These are phyloP conservation scores for Rhizophora apiculata DNA, from an alignment of 345 rosid genomes.

Conservation along the genomic window DNA sequence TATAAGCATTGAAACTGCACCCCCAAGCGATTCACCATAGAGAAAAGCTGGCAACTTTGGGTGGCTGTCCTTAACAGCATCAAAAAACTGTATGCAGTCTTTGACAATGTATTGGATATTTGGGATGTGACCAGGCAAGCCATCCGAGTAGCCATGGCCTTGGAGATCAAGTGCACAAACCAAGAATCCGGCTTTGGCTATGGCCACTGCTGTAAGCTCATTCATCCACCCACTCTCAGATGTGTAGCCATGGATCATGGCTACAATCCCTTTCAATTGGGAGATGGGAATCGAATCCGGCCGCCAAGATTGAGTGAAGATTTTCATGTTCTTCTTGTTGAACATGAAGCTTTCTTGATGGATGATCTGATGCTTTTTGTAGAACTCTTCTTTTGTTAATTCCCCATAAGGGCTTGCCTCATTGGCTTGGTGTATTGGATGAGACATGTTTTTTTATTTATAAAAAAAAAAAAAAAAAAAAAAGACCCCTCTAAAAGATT, in stretches of 20 bases:
- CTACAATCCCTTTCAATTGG: slow-evolving; percentile 23
- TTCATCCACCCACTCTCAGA: slow-evolving; percentile 34
- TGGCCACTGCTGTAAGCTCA: slow-evolving; percentile 30
- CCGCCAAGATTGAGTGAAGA: slow-evolving; percentile 33
- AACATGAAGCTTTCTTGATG: slow-evolving; percentile 24
- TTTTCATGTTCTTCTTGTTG: slow-evolving; percentile 23
- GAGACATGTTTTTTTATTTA: slow-evolving; percentile 16
- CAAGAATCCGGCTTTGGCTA: slow-evolving; percentile 27
- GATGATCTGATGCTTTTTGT: slow-evolving; percentile 23
- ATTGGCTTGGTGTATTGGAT: slow-evolving; percentile 29
- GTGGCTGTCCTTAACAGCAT: slow-evolving; percentile 9
- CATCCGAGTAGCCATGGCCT: slow-evolving; percentile 35
- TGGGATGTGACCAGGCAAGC: slow-evolving; percentile 27
- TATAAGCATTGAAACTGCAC: slow-evolving; percentile 26
- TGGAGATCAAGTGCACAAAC: slow-evolving; percentile 33
- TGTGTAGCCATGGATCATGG: slow-evolving; percentile 36
- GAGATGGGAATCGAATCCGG: background rate
- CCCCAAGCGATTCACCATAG: slow-evolving; percentile 37
- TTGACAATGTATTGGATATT: slow-evolving; percentile 11
- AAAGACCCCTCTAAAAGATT: too few relatives aligned
- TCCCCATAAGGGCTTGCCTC: slow-evolving; percentile 30
- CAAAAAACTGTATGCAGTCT: slow-evolving; percentile 25
- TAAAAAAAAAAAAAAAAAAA: too few relatives aligned
- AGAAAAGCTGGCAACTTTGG: slow-evolving; percentile 32
- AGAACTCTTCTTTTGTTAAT: slow-evolving; percentile 33